phyloP scores from a whole-genome alignment of 1,139 yeast species.

The Komagataea norvegica region DNA sequence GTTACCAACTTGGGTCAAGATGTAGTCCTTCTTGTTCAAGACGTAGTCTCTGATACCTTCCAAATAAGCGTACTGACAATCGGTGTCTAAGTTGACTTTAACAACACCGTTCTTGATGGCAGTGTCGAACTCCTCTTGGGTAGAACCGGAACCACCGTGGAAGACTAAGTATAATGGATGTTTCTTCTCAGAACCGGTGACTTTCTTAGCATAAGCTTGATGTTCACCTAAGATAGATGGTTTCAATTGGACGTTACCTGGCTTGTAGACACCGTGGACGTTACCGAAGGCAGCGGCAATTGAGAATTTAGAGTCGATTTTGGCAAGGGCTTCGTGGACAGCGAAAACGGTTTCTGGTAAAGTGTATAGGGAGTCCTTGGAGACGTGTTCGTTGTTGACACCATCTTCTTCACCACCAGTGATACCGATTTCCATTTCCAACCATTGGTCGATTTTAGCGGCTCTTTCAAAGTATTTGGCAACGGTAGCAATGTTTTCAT shows the following conservation, averaged over 20 bases:
- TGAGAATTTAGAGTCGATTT: conserved; percentile 96
- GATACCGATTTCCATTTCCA: conserved; percentile 99
- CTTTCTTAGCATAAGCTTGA: conserved; percentile 77
- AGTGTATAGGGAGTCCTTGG: conserved; percentile 86
- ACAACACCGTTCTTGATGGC: conserved; percentile 94
- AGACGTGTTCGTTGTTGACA: conserved; percentile 95
- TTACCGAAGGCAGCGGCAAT: conserved; percentile 99
- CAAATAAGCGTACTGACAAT: conserved; percentile 97
- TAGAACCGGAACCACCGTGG: conserved; percentile 99
- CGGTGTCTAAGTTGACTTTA: conserved; percentile 98
- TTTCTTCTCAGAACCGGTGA: conserved; percentile 47
- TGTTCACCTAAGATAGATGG: conserved; percentile 96
- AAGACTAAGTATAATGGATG: conserved; percentile 94
- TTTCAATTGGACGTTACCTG: conserved; percentile 92
- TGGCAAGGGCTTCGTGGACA: conserved; percentile 83
- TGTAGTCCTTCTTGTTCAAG: conserved; percentile 92
- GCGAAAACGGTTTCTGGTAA: conserved; percentile 91
- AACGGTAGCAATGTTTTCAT: conserved; percentile 91
- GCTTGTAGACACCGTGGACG: conserved; percentile 99
- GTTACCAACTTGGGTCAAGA: conserved; percentile 88
- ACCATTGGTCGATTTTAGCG: conserved; percentile 93
- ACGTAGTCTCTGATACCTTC: conserved; percentile 96
- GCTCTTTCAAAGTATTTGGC: conserved; percentile 92
- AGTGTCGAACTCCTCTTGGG: conserved; percentile 84
- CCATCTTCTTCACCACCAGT: conserved; percentile 99